Evolutionary conservation across 306 rosid species (phyloP).

Genomic region (Clitoria ternatea): DNA sequence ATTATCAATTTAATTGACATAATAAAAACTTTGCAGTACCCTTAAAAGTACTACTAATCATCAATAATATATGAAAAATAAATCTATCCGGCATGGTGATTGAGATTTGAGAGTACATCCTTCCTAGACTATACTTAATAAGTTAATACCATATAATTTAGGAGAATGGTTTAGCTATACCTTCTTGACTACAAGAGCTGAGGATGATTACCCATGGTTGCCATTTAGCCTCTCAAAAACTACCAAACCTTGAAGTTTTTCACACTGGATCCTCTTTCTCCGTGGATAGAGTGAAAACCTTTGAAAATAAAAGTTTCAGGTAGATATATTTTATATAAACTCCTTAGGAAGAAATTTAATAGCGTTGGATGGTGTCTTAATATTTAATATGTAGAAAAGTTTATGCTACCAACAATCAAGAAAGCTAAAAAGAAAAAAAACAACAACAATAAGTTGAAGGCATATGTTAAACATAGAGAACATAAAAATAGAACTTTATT

Average conservation of each 20-base stretch:
- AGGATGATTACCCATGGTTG: constrained; percentile 60
- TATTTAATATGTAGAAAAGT: not conserved
- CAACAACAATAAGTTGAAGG: not conserved
- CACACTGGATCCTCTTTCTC: constrained; percentile 84
- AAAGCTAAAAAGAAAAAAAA: not conserved
- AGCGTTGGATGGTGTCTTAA: not conserved
- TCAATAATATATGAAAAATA: constrained; percentile 6
- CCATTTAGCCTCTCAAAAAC: constrained; percentile 81
- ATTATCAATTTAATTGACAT: constrained; percentile 2
- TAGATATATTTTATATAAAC: not conserved
- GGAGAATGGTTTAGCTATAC: constrained; percentile 28
- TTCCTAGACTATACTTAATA: constrained; percentile 4
- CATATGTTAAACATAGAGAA: not conserved
- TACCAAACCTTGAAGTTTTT: constrained; percentile 76
- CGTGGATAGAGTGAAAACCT: constrained; percentile 22
- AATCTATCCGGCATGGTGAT: constrained; percentile 11
- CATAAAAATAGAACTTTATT: not conserved
- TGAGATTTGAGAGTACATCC: constrained; percentile 1
- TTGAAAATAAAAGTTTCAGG: constrained; percentile 7
- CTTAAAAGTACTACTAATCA: not conserved
- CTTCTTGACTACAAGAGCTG: constrained; percentile 79
- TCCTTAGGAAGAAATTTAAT: not conserved
- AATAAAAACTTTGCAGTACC: not conserved
- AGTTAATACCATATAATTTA: constrained; percentile 2
- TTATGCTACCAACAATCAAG: not conserved